Conservation (phyloP, 2,329 filamentous ascomycete species). For the Tolypocladium endophyticum region DNA sequence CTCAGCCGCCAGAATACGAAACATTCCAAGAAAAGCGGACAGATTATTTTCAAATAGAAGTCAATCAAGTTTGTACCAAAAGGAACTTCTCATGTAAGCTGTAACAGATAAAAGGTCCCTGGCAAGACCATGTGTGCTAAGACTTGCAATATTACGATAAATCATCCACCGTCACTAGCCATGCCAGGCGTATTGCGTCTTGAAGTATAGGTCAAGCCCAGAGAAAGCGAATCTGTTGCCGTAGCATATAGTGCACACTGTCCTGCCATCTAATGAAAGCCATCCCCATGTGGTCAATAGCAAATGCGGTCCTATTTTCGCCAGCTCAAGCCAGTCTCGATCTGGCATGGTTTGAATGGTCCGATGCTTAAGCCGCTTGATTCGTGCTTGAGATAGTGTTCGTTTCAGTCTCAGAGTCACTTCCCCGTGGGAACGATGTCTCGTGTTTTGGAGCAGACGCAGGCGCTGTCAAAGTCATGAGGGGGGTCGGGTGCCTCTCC, state of each 20-base stretch:
- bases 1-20: no score
- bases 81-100: no score
- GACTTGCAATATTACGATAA: neutral
- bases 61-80: no score
- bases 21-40: no score
- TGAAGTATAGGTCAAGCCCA: neutral
- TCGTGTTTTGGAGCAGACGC: constrained; percentile 14
- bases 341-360: neutral
- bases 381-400: constrained; percentile 15
- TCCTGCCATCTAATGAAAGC: neutral
- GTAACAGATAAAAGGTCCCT: neutral
- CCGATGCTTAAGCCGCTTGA: constrained; percentile 7
- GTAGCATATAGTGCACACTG: neutral
- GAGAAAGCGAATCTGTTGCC: neutral
- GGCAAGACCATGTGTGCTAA: neutral
- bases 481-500: constrained; percentile 27
- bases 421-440: constrained; percentile 18
- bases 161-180: neutral
- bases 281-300: neutral
- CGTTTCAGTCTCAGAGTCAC: constrained; percentile 27
- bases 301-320: neutral
- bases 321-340: neutral
- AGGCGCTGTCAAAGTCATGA: constrained; percentile 18
- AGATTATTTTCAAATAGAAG: no score
- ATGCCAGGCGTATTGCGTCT: neutral